Conservation (phyloP, 2,329 filamentous ascomycete species). For the Daldinia eschscholtzii region DNA sequence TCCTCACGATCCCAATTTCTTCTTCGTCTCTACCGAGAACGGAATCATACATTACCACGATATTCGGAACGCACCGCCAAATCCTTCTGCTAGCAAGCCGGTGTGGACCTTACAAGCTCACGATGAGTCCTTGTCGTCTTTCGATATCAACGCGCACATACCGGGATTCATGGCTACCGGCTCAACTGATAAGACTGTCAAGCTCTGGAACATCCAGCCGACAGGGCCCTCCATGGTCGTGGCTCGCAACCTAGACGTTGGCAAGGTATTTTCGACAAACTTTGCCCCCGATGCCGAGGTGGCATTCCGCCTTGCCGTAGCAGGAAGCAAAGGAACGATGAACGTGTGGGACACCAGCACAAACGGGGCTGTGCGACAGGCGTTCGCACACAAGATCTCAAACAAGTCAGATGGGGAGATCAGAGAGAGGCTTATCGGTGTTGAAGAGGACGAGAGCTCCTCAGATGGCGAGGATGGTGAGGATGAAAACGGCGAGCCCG, state of each 20-base stretch:
- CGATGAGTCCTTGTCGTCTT: slow-evolving; percentile 89
- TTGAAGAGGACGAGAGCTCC: slow-evolving; percentile 74
- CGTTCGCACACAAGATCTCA: slow-evolving; percentile 81
- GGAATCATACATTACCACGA: slow-evolving; percentile 95
- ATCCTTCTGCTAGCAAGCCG: slow-evolving; percentile 81
- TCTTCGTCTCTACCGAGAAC: slow-evolving; percentile 94
- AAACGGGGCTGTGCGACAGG: slow-evolving; percentile 85
- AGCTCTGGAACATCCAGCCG: slow-evolving; percentile 91
- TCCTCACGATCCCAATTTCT: slow-evolving; percentile 90
- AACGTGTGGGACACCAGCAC: slow-evolving; percentile 98
- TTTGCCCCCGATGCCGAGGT: slow-evolving; percentile 94
- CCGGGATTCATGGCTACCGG: slow-evolving; percentile 95
- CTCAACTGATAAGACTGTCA: slow-evolving; percentile 93
- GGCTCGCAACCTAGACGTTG: slow-evolving; percentile 90
- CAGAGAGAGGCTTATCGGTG: slow-evolving; percentile 81
- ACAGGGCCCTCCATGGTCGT: slow-evolving; percentile 91
- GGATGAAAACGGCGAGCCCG: slow-evolving; percentile 55
- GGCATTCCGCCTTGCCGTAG: slow-evolving; percentile 90
- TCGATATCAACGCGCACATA: slow-evolving; percentile 90
- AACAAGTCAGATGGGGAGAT: slow-evolving; percentile 69
- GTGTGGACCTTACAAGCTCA: slow-evolving; percentile 97
- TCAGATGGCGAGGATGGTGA: slow-evolving; percentile 61
- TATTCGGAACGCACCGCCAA: slow-evolving; percentile 78
- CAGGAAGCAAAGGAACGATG: slow-evolving; percentile 91
- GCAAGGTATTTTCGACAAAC: slow-evolving; percentile 90